Evolutionary conservation across 352 stramenopile genomes (phyloP).

Genomic region (Pythium insidiosum): DNA sequence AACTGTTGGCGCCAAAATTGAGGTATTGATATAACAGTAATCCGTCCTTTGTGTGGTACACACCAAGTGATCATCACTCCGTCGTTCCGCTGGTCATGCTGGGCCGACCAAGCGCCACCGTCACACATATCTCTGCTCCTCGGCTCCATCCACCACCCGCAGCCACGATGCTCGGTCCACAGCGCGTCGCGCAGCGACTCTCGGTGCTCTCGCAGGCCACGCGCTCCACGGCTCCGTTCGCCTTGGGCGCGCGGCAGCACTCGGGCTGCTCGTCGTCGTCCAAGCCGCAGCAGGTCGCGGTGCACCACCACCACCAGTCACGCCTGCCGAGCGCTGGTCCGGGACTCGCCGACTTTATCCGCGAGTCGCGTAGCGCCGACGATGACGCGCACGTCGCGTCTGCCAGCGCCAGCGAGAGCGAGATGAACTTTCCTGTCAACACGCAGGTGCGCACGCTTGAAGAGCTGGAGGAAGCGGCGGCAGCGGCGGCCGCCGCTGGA

Average conservation of each 20-base stretch:
- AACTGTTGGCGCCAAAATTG: no score
- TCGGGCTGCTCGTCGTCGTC: slow-evolving; percentile 22
- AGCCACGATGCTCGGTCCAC: background rate
- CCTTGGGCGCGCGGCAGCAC: slow-evolving; percentile 4
- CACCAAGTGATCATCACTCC: no score
- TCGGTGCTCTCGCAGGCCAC: no score
- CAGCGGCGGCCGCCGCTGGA: slow-evolving; percentile 1
- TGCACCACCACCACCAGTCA: slow-evolving; percentile 13
- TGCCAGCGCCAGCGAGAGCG: slow-evolving; percentile 34
- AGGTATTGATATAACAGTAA: no score
- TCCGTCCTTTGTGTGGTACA: no score
- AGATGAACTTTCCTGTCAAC: slow-evolving; percentile 66
- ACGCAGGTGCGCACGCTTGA: slow-evolving; percentile 41
- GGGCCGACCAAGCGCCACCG: no score
- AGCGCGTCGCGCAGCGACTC: background rate
- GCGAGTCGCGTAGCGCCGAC: slow-evolving; percentile 24
- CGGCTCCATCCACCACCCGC: no score
- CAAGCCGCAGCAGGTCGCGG: slow-evolving; percentile 4
- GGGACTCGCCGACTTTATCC: slow-evolving; percentile 67
- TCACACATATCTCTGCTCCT: no score
- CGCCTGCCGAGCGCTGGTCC: slow-evolving; percentile 34
- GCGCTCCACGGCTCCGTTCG: no score
- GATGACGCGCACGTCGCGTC: slow-evolving; percentile 19
- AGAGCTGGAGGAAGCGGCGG: slow-evolving; percentile 28
- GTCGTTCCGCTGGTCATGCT: no score